Percentiles rank a stretch among this genome's conserved stretches.
Evolutionary conservation across 768 basidiomycete species (phyloP).

Genomic region (Ramaria sp.): DNA sequence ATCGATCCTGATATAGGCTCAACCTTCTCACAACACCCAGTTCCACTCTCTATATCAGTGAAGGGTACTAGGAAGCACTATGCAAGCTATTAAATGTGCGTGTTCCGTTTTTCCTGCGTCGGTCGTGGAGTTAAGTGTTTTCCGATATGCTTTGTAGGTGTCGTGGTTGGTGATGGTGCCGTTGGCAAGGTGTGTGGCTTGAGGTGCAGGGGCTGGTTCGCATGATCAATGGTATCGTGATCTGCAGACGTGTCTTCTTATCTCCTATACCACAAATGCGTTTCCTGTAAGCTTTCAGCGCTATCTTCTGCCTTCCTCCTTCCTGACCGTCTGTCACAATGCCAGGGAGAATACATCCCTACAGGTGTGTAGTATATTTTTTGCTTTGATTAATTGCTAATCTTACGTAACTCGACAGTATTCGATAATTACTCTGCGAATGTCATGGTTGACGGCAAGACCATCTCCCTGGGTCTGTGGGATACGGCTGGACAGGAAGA

Average conservation of each 20-base stretch:
- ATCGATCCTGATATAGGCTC: not conserved
- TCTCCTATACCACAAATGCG: conserved; percentile 98
- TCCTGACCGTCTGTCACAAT: conserved; percentile 14
- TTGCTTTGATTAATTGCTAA: conserved; percentile 4
- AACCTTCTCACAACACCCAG: not conserved
- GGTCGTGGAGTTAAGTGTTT: conserved; percentile 10
- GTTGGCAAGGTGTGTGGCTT: conserved; percentile 81
- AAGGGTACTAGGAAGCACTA: conserved; percentile 21
- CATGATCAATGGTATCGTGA: too few relatives aligned
- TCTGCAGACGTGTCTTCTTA: conserved; percentile 88
- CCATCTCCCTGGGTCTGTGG: conserved; percentile 96
- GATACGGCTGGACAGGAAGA: conserved; percentile 99
- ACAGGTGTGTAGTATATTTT: conserved; percentile 47
- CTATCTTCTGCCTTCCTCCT: conserved; percentile 2
- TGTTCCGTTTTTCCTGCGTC: conserved; percentile 13
- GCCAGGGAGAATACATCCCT: conserved; percentile 91
- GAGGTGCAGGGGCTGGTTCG: not conserved
- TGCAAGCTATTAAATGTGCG: conserved; percentile 91
- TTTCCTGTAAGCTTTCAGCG: conserved; percentile 60
- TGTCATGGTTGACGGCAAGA: conserved; percentile 98
- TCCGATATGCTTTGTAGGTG: conserved; percentile 50
- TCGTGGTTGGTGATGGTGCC: conserved; percentile 97
- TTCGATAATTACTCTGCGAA: conserved; percentile 99
- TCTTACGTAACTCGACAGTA: conserved; percentile 36
- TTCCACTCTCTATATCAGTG: not conserved